Percentiles rank a stretch among this genome's conserved stretches.
phyloP scores from a whole-genome alignment of 371 early-diverging fungal genomes.

The Syncephalis fuscata region DNA sequence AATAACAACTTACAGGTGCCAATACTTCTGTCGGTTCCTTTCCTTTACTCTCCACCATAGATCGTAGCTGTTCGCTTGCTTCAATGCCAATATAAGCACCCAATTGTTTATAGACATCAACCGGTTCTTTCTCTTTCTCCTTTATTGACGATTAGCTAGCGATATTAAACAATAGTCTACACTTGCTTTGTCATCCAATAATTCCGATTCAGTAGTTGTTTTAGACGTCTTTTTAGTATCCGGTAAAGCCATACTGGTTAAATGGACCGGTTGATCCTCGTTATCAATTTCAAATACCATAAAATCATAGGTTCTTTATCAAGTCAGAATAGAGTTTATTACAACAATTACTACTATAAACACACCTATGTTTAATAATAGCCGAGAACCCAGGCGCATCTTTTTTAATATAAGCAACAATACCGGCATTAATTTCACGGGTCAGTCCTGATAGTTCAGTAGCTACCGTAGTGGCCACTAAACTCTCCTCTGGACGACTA shows the following conservation, averaged over 20 bases:
- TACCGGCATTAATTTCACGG: conserved; percentile 57
- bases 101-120: not conserved
- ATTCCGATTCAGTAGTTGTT: conserved; percentile 11
- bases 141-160: not conserved
- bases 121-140: not conserved
- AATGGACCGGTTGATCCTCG: conserved; percentile 48
- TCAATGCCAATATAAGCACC: not conserved
- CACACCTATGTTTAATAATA: conserved; percentile 57
- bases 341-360: not conserved
- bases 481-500: no score
- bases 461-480: no score
- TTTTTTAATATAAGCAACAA: conserved; percentile 47
- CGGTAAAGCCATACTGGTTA: conserved; percentile 20
- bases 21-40: conserved; percentile 13
- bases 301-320: conserved; percentile 55
- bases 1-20: conserved; percentile 12
- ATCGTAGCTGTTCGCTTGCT: not conserved
- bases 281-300: conserved; percentile 84
- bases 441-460: no score
- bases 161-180: not conserved
- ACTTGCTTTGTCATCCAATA: conserved; percentile 4
- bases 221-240: conserved; percentile 7
- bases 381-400: conserved; percentile 42
- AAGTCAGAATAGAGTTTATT: not conserved
- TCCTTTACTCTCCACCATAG: not conserved